Evolutionary conservation across 1,284 basidiomycete species (phyloP).

Genomic region (Mycosarcoma mackinlayi): DNA sequence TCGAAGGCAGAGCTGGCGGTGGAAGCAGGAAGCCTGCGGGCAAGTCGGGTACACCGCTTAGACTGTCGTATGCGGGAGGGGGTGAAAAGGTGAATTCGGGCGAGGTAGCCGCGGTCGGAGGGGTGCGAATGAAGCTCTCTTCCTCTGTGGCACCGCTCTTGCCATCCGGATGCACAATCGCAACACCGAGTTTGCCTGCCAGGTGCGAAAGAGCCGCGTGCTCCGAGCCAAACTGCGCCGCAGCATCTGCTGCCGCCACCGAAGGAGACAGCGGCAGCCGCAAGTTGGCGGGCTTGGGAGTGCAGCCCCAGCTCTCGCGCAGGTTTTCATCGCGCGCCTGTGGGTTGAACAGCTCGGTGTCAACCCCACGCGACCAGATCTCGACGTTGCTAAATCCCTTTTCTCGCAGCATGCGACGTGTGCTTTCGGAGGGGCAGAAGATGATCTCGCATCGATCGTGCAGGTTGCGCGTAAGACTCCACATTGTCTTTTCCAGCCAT

Average conservation of each 20-base stretch:
- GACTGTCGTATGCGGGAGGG: conserved; percentile 62
- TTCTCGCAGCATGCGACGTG: conserved; percentile 70
- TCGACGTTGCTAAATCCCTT: conserved; percentile 71
- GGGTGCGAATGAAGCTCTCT: conserved; percentile 69
- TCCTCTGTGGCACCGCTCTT: conserved; percentile 13
- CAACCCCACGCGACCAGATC: conserved; percentile 71
- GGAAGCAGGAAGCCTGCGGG: conserved; percentile 54
- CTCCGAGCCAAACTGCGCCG: conserved; percentile 30
- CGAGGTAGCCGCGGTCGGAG: conserved; percentile 60
- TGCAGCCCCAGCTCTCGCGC: conserved; percentile 71
- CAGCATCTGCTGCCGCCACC: conserved; percentile 39
- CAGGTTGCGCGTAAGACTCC: conserved; percentile 63
- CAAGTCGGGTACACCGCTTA: conserved; percentile 57
- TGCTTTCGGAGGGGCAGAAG: conserved; percentile 73
- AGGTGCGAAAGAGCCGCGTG: conserved; percentile 42
- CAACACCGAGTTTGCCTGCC: conserved; percentile 49
- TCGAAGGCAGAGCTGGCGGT: conserved; percentile 48
- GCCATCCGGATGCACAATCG: conserved; percentile 12
- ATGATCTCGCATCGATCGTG: conserved; percentile 70
- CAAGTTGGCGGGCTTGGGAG: conserved; percentile 56
- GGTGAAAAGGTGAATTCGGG: conserved; percentile 63
- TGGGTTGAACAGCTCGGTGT: conserved; percentile 63
- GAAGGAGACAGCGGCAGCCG: conserved; percentile 62
- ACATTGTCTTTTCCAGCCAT: conserved; percentile 71
- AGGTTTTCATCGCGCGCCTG: conserved; percentile 69